Percentiles rank a stretch among this genome's conserved stretches.
Conservation (phyloP, 1,284 basidiomycete species). For the Heterobasidion parviporum region DNA sequence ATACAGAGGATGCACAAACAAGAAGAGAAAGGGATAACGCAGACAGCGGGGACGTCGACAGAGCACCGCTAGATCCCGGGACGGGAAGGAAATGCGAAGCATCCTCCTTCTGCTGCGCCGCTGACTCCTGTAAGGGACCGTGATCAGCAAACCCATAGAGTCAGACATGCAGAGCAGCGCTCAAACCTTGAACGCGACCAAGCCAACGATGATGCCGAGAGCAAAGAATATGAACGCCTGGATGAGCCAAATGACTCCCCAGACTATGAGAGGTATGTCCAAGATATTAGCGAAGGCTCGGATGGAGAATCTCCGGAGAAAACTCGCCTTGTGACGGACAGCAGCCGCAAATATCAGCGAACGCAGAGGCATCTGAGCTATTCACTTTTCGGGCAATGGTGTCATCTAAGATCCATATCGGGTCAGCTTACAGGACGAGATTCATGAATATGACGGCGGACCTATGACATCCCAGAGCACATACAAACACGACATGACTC, state of each 20-base stretch:
- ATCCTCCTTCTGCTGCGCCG: conserved; percentile 41
- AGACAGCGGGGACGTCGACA: background rate
- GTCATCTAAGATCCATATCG: conserved; percentile 49
- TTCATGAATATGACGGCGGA: conserved; percentile 19
- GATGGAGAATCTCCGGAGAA: background rate
- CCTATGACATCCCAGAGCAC: conserved; percentile 83
- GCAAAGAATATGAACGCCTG: conserved; percentile 78
- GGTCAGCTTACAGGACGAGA: background rate
- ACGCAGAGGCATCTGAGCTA: conserved; percentile 85
- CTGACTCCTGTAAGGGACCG: conserved; percentile 38
- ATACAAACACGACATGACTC: conserved; percentile 92
- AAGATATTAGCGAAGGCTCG: conserved; percentile 1
- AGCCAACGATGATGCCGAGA: conserved; percentile 73
- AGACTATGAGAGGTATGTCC: conserved; percentile 35
- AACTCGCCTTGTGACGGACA: conserved; percentile 57
- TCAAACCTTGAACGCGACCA: conserved; percentile 78
- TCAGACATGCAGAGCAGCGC: background rate
- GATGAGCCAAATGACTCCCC: conserved; percentile 89
- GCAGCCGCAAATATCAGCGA: conserved; percentile 82
- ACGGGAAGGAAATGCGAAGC: conserved; percentile 55
- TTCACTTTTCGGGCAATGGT: conserved; percentile 89
- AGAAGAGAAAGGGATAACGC: background rate
- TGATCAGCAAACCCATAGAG: background rate
- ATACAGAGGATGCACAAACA: background rate
- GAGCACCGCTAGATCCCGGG: conserved; percentile 35